Evolutionary conservation across 2,329 filamentous ascomycete species (phyloP), one percentile per base, ranked within the genome.

Genomic region (Sporothrix brasiliensis): DNA sequence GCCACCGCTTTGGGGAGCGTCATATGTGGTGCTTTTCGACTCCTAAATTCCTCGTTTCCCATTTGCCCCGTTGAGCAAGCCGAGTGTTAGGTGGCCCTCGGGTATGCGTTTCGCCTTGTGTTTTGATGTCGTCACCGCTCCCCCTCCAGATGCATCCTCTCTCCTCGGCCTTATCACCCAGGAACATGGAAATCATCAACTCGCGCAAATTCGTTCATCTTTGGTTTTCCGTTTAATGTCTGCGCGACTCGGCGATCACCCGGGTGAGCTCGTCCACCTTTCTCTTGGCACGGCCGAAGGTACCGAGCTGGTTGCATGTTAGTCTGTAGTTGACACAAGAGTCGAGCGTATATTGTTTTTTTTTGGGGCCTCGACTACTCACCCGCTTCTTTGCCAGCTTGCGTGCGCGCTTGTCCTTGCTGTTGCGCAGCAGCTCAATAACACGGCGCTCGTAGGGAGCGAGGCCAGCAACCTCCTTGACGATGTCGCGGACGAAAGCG

Each of bases 351-450:
- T 34, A 34, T 4, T 27, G 27, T 27, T 4, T 2, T 27, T 30
- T 30, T 30, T 30, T 30, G 0, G 27, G 34, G 4, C 34, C 7
- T 34, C 34, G 34, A 34, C 34, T 34, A 88, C 91, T 77, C 89
- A 94, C 92, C 84, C 94, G 91, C 92, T 97, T 97, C 94, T 98
- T 98, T 80, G 94, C 94, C 81, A 97, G 92, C 91, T 97, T 97
- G 79, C 94, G 90, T 80, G 94, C 94, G 85, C 94, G 93, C 92
- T 98, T 98, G 86, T 99, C 95, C 88, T 97, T 96, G 87, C 89
- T 91, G 92, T 99, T 99, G 80, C 95, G 93, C 85, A 99, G 91
- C 82, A 99, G 87, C 89, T 99, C 95, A 82, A 99, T 97, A 79
- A 99, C 92, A 82, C 95, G 93, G 85, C 95, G 94, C 91, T 99